A percentile compares a stretch with the other conserved stretches of the same genome.
phyloP scores from a whole-genome alignment of 2,329 filamentous ascomycete species.

The Cordyceps tenuipes region DNA sequence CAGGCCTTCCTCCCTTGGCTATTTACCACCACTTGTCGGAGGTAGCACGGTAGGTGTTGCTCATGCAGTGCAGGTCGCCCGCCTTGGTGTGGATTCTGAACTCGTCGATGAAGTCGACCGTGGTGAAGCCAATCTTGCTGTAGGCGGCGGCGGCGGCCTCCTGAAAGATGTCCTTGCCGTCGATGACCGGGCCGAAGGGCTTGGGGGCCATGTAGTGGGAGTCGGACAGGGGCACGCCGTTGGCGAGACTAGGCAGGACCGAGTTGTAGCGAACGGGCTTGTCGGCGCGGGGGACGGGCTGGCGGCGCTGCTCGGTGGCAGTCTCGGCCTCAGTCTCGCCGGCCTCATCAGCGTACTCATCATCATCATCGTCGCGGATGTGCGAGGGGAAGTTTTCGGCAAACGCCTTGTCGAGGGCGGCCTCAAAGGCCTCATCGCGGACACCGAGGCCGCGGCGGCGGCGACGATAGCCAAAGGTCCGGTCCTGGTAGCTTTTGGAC shows the following conservation, averaged over 20 bases:
- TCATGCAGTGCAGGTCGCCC: background rate
- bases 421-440: conserved; percentile 5
- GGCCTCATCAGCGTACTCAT: background rate
- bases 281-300: background rate
- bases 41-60: background rate
- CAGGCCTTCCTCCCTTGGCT: too few relatives aligned
- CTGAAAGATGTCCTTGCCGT: conserved; percentile 20
- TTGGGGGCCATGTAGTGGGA: conserved; percentile 11
- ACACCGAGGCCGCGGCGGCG: background rate
- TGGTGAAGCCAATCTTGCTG: background rate
- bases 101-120: background rate
- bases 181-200: conserved; percentile 19
- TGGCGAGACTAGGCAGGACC: background rate
- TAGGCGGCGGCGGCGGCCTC: background rate
- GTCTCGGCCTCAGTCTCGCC: too few relatives aligned
- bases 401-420: background rate
- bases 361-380: background rate
- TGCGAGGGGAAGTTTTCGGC: background rate
- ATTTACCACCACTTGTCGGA: background rate
- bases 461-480: background rate
- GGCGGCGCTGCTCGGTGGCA: background rate
- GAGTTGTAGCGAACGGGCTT: background rate
- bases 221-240: background rate
- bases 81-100: background rate
- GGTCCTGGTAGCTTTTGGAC: background rate